Base-by-base conservation (phyloP, 129 eudicot genomes). In the Centrapalus pauciflorus region DNA sequence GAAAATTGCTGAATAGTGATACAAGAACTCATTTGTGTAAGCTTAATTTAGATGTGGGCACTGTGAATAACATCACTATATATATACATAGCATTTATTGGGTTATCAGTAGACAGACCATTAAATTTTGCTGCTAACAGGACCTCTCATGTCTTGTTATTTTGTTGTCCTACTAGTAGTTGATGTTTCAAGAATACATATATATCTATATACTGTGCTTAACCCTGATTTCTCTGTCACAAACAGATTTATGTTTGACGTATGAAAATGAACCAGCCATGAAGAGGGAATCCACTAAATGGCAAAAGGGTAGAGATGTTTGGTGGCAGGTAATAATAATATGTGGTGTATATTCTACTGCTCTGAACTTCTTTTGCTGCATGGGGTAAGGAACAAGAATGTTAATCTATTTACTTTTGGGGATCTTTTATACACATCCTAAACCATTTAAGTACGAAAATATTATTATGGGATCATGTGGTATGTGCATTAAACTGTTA, bases 281-380 rank as follows among this genome's bases (percentile, higher is more conserved):
- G 99, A 84, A 78, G 76, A 89, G 70, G 82, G 99, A 84, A 76
- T 78, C 33, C 77, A 94, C 97, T 17, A 81, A 78, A 41, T 94
- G 99, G 99, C 78, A 71, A 65, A 79, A 71, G 32, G 92, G 83
- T 71, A 82, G 97, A 76, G 99, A 94, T 80, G 40, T 78, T 20
- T 94, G 99, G 99, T 94, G 99, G 99, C 99, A 89, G 99, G 99
- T 89, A 51, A 19, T 41, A 13, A 54, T 55, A 29, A 58, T 20
- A 29, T 30, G 35, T 55, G 7, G 60, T 24, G 55, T 63, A 13
- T 61, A 4, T 33, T 38, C 54, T n/a, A 40, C 35, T 26, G 6
- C 34, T 35, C n/a, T 35, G 19, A 14, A 23, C 33, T 37, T 61
- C 0, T 20, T 59, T 19, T 59, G 7, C 20, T 59, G 51, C 51